Evolutionary conservation across 768 basidiomycete genomes (phyloP), one percentile per base, ranked within the genome.

Genomic region (Kwoniella sp.): DNA sequence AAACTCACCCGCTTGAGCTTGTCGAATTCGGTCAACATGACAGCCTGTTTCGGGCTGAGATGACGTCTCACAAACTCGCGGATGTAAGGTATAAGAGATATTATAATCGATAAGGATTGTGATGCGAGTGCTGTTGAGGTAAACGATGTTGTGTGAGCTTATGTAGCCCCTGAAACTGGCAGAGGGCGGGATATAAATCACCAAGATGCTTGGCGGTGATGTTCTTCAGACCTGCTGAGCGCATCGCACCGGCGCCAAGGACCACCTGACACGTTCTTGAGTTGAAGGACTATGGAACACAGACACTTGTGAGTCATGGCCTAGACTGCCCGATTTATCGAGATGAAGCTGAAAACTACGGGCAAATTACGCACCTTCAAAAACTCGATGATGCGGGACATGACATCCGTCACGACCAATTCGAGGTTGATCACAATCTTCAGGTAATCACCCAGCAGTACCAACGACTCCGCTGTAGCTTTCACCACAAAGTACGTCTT

Each of bases 121-220:
- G 94, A 97, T 2, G 96, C 96, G 51, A 99, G 86, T 29, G 94
- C 93, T 93, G 58, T n/a, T n/a, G n/a, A n/a, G n/a, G n/a, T n/a
- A n/a, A n/a, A n/a, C n/a, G n/a, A n/a, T 28, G 29, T 8, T 2
- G n/a, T n/a, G n/a, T n/a, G n/a, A n/a, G 22, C 38, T 54, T 61
- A 22, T 17, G 11, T 15, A 23, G 2, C 17, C 17, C 1, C 20
- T 17, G 29, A 20, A 58, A 9, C 47, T 58, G 29, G 23, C 2
- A 31, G 30, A 63, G 37, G 28, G 15, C 26, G 20, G 17, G 23
- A 20, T 0, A 25, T 22, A 17, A 75, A 86, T 66, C 68, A 91
- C 93, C 93, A 25, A 99, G 85, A 83, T 99, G 95, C 80, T 93
- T 96, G 45, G 96, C 96, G 0, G 96, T 97, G 77, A 99, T 99